These are phyloP conservation scores for Bondarzewia mesenterica DNA, from an alignment of 1,284 basidiomycete genomes.

Conservation along the genomic window DNA sequence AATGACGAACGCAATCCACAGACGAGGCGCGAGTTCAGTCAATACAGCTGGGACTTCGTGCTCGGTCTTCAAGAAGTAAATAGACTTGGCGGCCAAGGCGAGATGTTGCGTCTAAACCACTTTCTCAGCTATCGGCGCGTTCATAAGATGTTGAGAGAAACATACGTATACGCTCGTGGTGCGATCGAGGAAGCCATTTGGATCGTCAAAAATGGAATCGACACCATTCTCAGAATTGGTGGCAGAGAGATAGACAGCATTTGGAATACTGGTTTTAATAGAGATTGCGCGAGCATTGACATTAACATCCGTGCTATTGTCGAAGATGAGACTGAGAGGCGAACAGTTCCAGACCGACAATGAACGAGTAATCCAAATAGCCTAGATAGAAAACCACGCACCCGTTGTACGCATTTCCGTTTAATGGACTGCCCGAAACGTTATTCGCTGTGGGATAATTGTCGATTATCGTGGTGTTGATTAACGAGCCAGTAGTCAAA, in stretches of 20 bases:
- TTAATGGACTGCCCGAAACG: slow-evolving; percentile 35
- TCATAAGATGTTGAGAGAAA: slow-evolving; percentile 4
- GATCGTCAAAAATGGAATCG: slow-evolving; percentile 35
- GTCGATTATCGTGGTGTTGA: slow-evolving; percentile 24
- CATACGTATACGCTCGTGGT: slow-evolving; percentile 45
- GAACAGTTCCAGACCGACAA: no score
- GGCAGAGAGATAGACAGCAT: slow-evolving; percentile 46
- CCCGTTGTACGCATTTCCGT: slow-evolving; percentile 50
- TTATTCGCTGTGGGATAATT: slow-evolving; percentile 34
- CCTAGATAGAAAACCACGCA: slow-evolving; percentile 14
- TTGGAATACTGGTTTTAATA: slow-evolving; percentile 39
- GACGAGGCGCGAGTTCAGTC: slow-evolving; percentile 33
- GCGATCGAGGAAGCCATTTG: slow-evolving; percentile 41
- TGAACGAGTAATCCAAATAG: slow-evolving; percentile 2
- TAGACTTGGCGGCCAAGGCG: slow-evolving; percentile 41
- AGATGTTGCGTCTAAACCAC: slow-evolving; percentile 40
- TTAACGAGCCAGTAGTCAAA: slow-evolving; percentile 34
- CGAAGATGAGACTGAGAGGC: slow-evolving; percentile 36
- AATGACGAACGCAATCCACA: slow-evolving; percentile 48
- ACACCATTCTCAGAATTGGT: slow-evolving; percentile 28
- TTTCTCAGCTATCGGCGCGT: neutral
- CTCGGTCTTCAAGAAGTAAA: slow-evolving; percentile 42
- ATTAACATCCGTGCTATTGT: slow-evolving; percentile 29
- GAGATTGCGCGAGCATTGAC: slow-evolving; percentile 40
- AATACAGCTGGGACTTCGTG: slow-evolving; percentile 27